Evolutionary conservation across 139 green algal genomes (phyloP), one percentile per base, ranked within the genome.

Genomic region (Coccomyxa sp.): DNA sequence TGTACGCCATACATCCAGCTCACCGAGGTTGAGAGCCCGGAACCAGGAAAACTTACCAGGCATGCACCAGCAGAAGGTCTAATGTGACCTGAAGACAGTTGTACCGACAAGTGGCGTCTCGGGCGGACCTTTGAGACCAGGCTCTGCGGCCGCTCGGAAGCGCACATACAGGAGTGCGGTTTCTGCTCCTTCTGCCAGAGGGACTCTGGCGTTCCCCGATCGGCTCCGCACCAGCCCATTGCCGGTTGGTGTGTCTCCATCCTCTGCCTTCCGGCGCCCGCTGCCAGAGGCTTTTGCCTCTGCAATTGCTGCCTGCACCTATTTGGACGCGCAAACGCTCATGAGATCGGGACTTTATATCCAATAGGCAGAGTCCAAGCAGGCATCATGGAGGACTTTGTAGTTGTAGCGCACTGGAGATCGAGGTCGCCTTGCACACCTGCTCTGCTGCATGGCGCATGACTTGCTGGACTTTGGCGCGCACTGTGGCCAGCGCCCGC

Each of bases 121-220:
- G 63, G 21, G 9, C 63, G 57, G 38, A 94, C 86, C 90, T 88
- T 94, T 95, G 23, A 98, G 74, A n/a, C 83, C 88, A 27, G 92
- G 90, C 89, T 97, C 95, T n/a, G 94, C 92, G 15, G 92, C 93
- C 28, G 96, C 94, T 27, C 94, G 80, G 90, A 99, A 99, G 15
- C 93, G 87, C 84, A 98, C 96, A 84, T 98, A 98, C 82, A 98
- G 89, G 87, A 99, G 90, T 0, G 94, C 92, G 32, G 95, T 93
- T 86, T 97, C 94, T 15, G 90, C 86, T 1, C 92, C 93, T 83
- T 97, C 94, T 9, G 90, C 85, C 23, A 95, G 86, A 3, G 27
- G 38, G 7, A 51, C 31, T 58, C 9, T 59, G 32, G 67, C 81
- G 38, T 30, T 71, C 10, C 63, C 63, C 27, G 9, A 77, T 32